Percentiles rank a stretch among this genome's conserved stretches.
Conservation (phyloP, 306 rosid genomes). For the Nissolia schottii region DNA sequence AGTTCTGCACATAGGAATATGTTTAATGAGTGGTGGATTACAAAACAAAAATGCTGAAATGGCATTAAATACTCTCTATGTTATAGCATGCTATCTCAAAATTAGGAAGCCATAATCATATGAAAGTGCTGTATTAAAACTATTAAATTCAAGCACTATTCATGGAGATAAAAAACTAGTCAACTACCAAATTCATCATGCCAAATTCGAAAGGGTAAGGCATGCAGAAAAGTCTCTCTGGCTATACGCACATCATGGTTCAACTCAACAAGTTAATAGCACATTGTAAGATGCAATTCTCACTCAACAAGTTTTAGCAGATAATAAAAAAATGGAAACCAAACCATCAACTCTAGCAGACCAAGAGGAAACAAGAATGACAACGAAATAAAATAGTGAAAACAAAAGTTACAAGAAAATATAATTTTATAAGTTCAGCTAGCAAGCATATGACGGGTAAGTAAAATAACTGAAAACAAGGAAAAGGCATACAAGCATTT, state of each 20-base stretch:
- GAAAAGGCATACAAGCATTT: slow-evolving; percentile 51
- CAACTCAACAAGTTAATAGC: slow-evolving; percentile 3
- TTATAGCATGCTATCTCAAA: not conserved
- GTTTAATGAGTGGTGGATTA: not conserved
- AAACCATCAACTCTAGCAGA: not conserved
- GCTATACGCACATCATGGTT: not conserved
- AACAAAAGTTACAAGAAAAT: not conserved
- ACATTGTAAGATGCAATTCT: not conserved
- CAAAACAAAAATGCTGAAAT: not conserved
- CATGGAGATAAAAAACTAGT: not conserved
- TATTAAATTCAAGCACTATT: not conserved
- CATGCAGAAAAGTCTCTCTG: not conserved
- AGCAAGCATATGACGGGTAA: slow-evolving; percentile 7
- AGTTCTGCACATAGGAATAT: slow-evolving; percentile 5
- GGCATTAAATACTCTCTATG: not conserved
- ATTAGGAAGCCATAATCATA: not conserved
- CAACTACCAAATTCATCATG: not conserved
- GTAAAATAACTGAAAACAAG: slow-evolving; percentile 7
- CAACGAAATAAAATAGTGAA: not conserved
- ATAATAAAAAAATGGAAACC: not conserved
- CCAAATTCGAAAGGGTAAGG: not conserved
- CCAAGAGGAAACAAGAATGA: not conserved
- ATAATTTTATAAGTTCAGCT: not conserved
- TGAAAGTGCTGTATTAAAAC: not conserved
- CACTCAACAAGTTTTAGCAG: not conserved